Evolutionary conservation across 331 rosid genomes (phyloP), one percentile per base, ranked within the genome.

Genomic region (Malus hybrid): DNA sequence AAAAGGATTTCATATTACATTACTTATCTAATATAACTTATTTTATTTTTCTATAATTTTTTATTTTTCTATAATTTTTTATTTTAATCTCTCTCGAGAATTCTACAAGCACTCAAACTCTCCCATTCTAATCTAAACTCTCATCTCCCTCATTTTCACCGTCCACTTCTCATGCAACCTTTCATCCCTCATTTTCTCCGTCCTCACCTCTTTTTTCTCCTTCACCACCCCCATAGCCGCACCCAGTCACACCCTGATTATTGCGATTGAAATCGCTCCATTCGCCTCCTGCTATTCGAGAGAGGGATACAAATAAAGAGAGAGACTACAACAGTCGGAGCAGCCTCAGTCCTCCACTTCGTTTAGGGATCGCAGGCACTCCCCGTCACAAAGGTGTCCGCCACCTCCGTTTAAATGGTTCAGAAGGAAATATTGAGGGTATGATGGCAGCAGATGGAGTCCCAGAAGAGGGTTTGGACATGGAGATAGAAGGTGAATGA

Each of bases 391-490:
- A 28, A 80, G 89, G 65, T 83, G 85, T 0, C 85, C 84, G 3
- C 87, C 82, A n/a, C 87, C 87, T 5, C 86, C 82, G 18, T 86
- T 78, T 52, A 86, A 86, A 80, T 80, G 82, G 42, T 81, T 80
- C 5, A 81, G 89, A 82, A 81, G 89, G 65, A 87, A 86, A 52
- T 86, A 86, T 48, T 84, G 86, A 28, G 86, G 89, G 6, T 82
- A 82, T 52, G 84, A 81, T 10, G 87, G 81, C 66, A 36, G 89
- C 71, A 81, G 82, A 74, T 85, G 83, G 53, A 86, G 89, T 83
- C 89, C 87, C 16, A 75, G 85, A 63, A 85, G 85, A 34, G 87
- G 85, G 24, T 82, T 82, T 72, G 89, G 82, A 55, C 84, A 80
- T 12, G 84, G 77, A 10, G 84, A 86, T 73, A 83, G 86, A 75